Evolutionary conservation across 2,329 filamentous ascomycete species (phyloP), one percentile per base, ranked within the genome.

Genomic region (Aspergillus aculeatus): DNA sequence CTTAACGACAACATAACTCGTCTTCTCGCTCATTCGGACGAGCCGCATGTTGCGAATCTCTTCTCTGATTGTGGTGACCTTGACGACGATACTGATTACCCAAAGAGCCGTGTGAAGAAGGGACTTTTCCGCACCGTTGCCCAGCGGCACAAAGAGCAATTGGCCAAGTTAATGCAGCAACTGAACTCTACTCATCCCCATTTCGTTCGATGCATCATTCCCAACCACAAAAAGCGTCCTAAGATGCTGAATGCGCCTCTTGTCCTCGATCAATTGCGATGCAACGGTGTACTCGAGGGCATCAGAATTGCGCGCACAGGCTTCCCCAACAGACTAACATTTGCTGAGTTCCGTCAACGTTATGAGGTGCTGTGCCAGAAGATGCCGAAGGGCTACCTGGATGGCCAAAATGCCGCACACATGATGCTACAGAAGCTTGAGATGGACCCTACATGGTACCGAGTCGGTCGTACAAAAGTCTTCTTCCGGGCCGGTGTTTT

Each of bases 231-330:
- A 78, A 99, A 99, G 78, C 86, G 89, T 24, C 92, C 95, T 0
- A 99, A 99, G 77, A 90, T 93, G 72, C 92, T 98, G 75, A 91
- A 90, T 71, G 91, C 91, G 3, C 86, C 92, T 2, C 85, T 99
- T n/a, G 96, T 99, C 1, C 83, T 99, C 5, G 95, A 99, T 70
- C 96, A 99, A 74, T 81, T 99, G n/a, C 88, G 95, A 55, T 99
- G 95, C 78, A 99, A 99, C 73, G 95, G 95, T 89, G 95, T 99
- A 2, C 83, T 99, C n/a, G 95, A 99, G 78, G 95, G 95, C 63
- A 99, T 99, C 71, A 87, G 95, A 62, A 99, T 99, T 75, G 95
- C 95, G 24, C 87, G 95, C 50, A 99, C 96, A 5, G 95, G 95
- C 24, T 99, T 99, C 74, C 95, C 95, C 54, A 99, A 99, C 73